A percentile compares a stretch with the other conserved stretches of the same genome.
These are phyloP conservation scores for Cynara cardunculus DNA, from an alignment of 129 eudicot genomes.

Conservation along the genomic window DNA sequence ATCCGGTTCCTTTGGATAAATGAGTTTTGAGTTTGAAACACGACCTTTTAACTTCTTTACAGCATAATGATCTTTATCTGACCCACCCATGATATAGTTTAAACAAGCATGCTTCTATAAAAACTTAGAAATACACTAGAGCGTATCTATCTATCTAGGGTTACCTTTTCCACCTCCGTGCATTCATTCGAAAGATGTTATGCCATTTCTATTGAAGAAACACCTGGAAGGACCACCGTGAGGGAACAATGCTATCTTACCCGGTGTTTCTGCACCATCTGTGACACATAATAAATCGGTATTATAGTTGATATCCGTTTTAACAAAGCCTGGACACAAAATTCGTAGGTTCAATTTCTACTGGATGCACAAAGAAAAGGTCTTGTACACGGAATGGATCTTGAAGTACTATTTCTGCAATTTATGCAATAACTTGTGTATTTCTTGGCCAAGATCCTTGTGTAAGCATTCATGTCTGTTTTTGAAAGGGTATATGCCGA, in stretches of 20 bases:
- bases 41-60: too few species aligned
- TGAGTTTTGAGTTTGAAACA: too few species aligned
- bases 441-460: conserved; percentile 61
- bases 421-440: conserved; percentile 44
- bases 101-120: too few species aligned
- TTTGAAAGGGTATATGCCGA: conserved; percentile 48
- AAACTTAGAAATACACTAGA: too few species aligned
- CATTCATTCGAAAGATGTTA: conserved; percentile 32
- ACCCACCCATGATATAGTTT: too few species aligned
- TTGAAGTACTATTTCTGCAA: too few species aligned
- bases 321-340: conserved; percentile 60
- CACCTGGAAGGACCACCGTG: conserved; percentile 36
- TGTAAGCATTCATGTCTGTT: conserved; percentile 59
- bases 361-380: too few species aligned
- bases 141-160: too few species aligned
- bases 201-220: conserved; percentile 39
- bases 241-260: conserved; percentile 34
- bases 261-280: conserved; percentile 48
- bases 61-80: too few species aligned
- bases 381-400: too few species aligned
- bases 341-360: too few species aligned
- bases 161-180: neutral
- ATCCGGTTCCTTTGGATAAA: too few species aligned
- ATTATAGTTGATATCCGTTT: conserved; percentile 39
- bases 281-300: conserved; percentile 30